Evolutionary conservation across 768 basidiomycete species (phyloP), one percentile per base, ranked within the genome.

Genomic region (Panaeolus papilionaceus): DNA sequence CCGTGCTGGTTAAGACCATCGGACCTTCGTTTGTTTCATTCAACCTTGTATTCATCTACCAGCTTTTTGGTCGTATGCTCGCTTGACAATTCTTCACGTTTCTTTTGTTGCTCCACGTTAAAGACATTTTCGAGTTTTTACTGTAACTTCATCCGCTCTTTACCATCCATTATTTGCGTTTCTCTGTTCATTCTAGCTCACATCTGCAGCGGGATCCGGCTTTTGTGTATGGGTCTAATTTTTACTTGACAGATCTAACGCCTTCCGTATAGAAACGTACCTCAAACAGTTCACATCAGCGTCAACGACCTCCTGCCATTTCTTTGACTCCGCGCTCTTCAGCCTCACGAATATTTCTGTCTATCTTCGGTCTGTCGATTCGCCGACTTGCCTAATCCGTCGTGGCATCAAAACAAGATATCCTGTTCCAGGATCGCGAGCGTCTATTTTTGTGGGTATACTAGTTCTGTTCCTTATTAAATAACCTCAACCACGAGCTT

Each of bases 351-450:
- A 51, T 51, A 51, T 26, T 23, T 20, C 47, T 51, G 47, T 20
- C 6, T 20, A 23, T n/a, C 12, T 51, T 28, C 47, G 47, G 47
- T 12, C 54, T 58, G 54, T 51, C 47, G 26, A 33, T 11, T 12
- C 20, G 4, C 54, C 54, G 54, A 58, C 54, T 5, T 58, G 26
- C 54, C 54, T 58, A 58, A 58, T 58, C 28, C 26, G 54, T 58
- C 54, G 33, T 6, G 28, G 14, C 54, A 58, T 58, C 54, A 58
- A 37, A 26, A 28, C 20, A 28, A 23, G 7, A 12, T 49, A 26
- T 8, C 54, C 28, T 58, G 2, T 33, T 33, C 47, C 6, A 26
- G 47, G 47, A 51, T 58, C 33, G 9, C 12, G 26, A 58, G 54
- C 54, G 54, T 33, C 28, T 33, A 58, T 58, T 51, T 26, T 33